phyloP scores from a whole-genome alignment of 495 filamentous ascomycete species.

The Penicillium nucicola region DNA sequence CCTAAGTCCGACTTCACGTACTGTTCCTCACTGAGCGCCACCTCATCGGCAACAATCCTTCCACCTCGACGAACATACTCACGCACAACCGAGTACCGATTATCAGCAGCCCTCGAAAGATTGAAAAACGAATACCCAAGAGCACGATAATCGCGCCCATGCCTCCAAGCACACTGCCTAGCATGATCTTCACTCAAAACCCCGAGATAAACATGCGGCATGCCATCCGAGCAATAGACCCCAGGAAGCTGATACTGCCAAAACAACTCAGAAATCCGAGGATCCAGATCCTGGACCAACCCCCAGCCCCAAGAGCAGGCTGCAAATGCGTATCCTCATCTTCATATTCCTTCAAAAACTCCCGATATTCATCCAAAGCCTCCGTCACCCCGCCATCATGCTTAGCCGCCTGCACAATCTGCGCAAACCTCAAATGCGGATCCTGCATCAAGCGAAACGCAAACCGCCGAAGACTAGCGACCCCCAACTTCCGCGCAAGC shows the following conservation, averaged over 20 bases:
- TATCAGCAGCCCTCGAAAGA: constrained; percentile 18
- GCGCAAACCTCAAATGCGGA: constrained; percentile 21
- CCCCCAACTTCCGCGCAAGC: constrained; percentile 38
- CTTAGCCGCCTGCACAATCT: constrained; percentile 32
- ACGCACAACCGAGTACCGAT: constrained; percentile 23
- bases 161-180: constrained; percentile 62
- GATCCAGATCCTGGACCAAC: constrained; percentile 18
- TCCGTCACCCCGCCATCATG: constrained; percentile 2
- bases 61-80: constrained; percentile 49
- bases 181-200: constrained; percentile 55
- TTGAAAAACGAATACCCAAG: constrained; percentile 61
- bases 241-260: constrained; percentile 28
- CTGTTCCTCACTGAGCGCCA: constrained; percentile 19
- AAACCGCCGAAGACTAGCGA: constrained; percentile 28
- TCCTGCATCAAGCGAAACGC: constrained; percentile 32
- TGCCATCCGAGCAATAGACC: constrained; percentile 4
- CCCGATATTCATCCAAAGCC: constrained; percentile 24
- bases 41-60: constrained; percentile 30
- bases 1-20: constrained; percentile 12
- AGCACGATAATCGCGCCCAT: constrained; percentile 48
- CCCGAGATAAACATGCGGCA: constrained; percentile 54
- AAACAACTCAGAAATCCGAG: constrained; percentile 35
- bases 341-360: constrained; percentile 46
- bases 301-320: neutral
- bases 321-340: neutral